Base-by-base conservation (phyloP, 148 eudicot species). In the Silene latifolia region DNA sequence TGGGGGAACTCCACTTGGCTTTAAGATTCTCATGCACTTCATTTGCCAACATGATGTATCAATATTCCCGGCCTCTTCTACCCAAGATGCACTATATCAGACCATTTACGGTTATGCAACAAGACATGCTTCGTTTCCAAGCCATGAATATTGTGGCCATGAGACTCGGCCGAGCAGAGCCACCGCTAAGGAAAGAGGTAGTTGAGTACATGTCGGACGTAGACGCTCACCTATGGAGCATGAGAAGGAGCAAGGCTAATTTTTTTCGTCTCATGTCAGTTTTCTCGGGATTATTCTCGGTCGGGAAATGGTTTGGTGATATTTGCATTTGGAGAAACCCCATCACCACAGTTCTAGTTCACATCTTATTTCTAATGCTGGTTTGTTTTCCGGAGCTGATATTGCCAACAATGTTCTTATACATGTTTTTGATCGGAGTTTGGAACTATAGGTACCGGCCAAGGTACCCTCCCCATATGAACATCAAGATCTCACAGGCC, bases 141-240 rank as follows among this genome's bases (percentile, higher is more conserved):
- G 96, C 97, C 7, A 93, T 95, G 60, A 85, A 82, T 69, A 92
- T 90, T 72, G 98, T 92, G 63, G 98, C 98, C 0, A 88, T 87
- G 65, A 82, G 93, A 71, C 88, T 95, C 0, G 98, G 94, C 4
- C 88, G 98, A 62, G 93, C 97, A 0, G 98, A 95, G 72, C 98
- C 98, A 0, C 92, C 97, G 0, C 84, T 95, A 2, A 83, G 93
- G 47, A 90, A 89, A 82, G 98, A 95, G 82, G 92, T 95, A 19
- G 94, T 95, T 12, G 98, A 92, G 77, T 95, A 92, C 81, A 92
- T 95, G 98, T 92, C 94, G 13, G 97, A 95, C 62, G 91, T 90
- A 72, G 96, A 92, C 78, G 89, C 97, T 0, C 98, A 95, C 82
- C 89, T 95, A 7, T 95, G 98, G 98, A 90, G 97, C 80, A 90